Base-by-base conservation (phyloP, 352 stramenopile species). In the Pythium guiyangense region DNA sequence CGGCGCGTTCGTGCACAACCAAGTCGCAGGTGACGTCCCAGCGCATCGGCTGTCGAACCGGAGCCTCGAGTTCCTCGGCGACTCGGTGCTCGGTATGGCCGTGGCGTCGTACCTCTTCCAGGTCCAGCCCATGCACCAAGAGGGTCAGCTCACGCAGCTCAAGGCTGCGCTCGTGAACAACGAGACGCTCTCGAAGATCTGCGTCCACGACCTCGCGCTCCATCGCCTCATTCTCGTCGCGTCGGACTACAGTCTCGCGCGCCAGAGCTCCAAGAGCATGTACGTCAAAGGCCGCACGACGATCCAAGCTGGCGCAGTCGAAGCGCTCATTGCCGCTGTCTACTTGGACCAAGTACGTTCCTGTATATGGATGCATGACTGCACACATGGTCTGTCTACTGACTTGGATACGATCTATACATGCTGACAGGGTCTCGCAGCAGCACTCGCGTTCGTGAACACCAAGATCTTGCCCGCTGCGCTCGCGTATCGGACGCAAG, bases 111-210 rank as follows among this genome's bases (percentile, higher is more conserved):
- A 83, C 52, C 60, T 92, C n/a, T 94, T 90, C 56, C 84, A 94
- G 62, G 71, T 69, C 50, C 68, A 90, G 43, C 80, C 84, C 15
- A 53, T 48, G 18, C 76, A 83, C 60, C 78, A 90, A 50, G 84
- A 94, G 62, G 84, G 84, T 0, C 80, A 92, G 49, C 67, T 94
- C 40, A 89, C 80, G n/a, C 67, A 71, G 15, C 62, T 80, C 51
- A 90, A 90, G 63, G 58, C 70, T 12, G 70, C 76, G 14, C 59
- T 94, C 15, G 84, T 92, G 35, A 92, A 92, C 63, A 94, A 94
- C 54, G 57, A 78, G 4, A 84, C 77, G 48, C 65, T 94, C 11
- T 73, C 79, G 18, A 77, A 77, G 48, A 79, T 90, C 50, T 86
- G 79, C 31, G 67, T 68, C 20, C 65, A 85, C 56, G 72, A 77